Percentiles rank a stretch among this genome's conserved stretches.
Conservation (phyloP, 2,329 filamentous ascomycete genomes). For the Colletotrichum ledebouriae region DNA sequence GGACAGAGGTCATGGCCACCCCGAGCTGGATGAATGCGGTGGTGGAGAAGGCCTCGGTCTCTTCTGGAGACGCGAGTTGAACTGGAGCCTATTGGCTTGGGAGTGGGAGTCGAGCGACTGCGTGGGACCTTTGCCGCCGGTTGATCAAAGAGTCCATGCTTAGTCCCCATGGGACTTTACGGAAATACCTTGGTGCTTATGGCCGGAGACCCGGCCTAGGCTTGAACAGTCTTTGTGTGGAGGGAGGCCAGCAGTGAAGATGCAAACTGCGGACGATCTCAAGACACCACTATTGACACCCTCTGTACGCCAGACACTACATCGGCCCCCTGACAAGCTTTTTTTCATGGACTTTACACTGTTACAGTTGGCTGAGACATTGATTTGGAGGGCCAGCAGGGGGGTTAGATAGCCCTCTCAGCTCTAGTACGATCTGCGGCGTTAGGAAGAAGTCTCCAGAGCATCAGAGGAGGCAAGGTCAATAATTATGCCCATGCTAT, state of each 20-base stretch:
- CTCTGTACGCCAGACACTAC: slow-evolving; percentile 10
- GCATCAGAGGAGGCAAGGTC: slow-evolving; percentile 6
- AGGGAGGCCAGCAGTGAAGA: slow-evolving; percentile 17
- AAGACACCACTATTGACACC: slow-evolving; percentile 31
- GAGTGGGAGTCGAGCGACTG: slow-evolving; percentile 71
- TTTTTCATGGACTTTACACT: slow-evolving; percentile 15
- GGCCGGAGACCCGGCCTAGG: slow-evolving; percentile 36
- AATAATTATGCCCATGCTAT: slow-evolving; percentile 40
- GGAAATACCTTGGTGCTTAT: slow-evolving; percentile 40
- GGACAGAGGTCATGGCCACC: slow-evolving; percentile 66
- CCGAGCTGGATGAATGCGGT: slow-evolving; percentile 54
- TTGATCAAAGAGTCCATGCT: slow-evolving; percentile 65
- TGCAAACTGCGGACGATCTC: slow-evolving; percentile 19
- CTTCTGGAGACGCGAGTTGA: slow-evolving; percentile 82
- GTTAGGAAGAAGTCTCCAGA: slow-evolving; percentile 37
- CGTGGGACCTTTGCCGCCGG: slow-evolving; percentile 52
- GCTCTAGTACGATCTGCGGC: slow-evolving; percentile 49
- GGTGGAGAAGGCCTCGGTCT: slow-evolving; percentile 74
- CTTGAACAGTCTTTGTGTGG: slow-evolving; percentile 40
- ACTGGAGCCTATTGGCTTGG: slow-evolving; percentile 89
- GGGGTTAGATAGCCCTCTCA: slow-evolving; percentile 66
- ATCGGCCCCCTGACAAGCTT: slow-evolving; percentile 5
- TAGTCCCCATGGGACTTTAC: slow-evolving; percentile 47
- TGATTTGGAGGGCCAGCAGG: slow-evolving; percentile 54
- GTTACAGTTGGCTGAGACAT: slow-evolving; percentile 30